These are phyloP conservation scores for Obba rivulosa DNA, from an alignment of 768 basidiomycete species.

Conservation along the genomic window DNA sequence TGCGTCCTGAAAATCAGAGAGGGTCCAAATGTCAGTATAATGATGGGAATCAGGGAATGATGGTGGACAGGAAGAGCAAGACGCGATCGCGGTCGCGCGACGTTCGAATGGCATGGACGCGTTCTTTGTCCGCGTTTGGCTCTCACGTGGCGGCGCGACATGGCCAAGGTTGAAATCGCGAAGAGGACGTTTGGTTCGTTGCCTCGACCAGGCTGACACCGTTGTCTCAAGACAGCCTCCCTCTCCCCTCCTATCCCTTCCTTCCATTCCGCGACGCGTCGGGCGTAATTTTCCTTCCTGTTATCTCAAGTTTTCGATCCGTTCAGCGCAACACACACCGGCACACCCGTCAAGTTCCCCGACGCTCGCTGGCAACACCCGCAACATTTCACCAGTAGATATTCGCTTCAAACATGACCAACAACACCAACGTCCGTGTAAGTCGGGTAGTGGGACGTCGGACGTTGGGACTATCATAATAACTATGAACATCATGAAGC, in stretches of 20 bases:
- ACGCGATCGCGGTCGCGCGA: not conserved
- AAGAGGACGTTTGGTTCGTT: slow-evolving; percentile 20
- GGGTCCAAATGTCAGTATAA: no score
- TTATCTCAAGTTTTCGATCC: slow-evolving; percentile 26
- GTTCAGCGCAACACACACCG: slow-evolving; percentile 10
- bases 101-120: slow-evolving; percentile 6
- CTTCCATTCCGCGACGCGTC: slow-evolving; percentile 21
- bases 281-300: slow-evolving; percentile 21
- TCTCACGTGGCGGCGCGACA: slow-evolving; percentile 34
- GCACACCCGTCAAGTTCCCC: slow-evolving; percentile 3
- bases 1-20: no score
- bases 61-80: slow-evolving; percentile 7
- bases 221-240: slow-evolving; percentile 19
- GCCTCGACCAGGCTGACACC: slow-evolving; percentile 31
- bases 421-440: slow-evolving; percentile 53
- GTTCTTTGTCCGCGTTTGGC: slow-evolving; percentile 25
- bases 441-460: slow-evolving; percentile 9
- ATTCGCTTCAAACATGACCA: slow-evolving; percentile 41
- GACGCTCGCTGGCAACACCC: slow-evolving; percentile 11
- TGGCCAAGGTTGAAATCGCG: slow-evolving; percentile 20
- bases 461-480: not conserved
- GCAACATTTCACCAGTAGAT: slow-evolving; percentile 13
- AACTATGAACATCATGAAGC: slow-evolving; percentile 30
- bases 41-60: slow-evolving; percentile 15
- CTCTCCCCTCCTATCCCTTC: slow-evolving; percentile 13